Percentiles rank a stretch among this genome's conserved stretches.
Evolutionary conservation across 2,329 filamentous ascomycete genomes (phyloP).

Genomic region (Cadophora luteo-olivacea): DNA sequence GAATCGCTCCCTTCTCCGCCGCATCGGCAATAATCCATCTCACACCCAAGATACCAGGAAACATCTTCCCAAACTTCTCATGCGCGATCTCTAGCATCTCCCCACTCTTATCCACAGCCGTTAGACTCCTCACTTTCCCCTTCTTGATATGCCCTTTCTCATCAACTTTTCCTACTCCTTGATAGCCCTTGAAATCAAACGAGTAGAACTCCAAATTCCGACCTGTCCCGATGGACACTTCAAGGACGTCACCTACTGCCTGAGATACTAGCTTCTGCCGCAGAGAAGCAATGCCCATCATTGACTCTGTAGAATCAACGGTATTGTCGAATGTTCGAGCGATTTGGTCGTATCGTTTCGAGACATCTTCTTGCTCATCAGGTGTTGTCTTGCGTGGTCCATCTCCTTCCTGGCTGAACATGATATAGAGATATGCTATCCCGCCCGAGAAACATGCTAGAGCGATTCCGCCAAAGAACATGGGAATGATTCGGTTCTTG

Average conservation of each 20-base stretch:
- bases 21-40: constrained; percentile 47
- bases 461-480: constrained; percentile 33
- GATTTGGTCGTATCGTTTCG: constrained; percentile 42
- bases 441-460: constrained; percentile 16
- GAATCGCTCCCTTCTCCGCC: constrained; percentile 33
- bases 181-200: constrained; percentile 51
- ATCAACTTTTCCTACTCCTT: constrained; percentile 36
- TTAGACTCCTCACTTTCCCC: constrained; percentile 59
- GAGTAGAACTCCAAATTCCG: constrained; percentile 65
- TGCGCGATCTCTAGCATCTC: constrained; percentile 67
- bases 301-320: constrained; percentile 62
- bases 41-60: constrained; percentile 50
- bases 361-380: constrained; percentile 41
- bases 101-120: constrained; percentile 65
- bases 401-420: constrained; percentile 21
- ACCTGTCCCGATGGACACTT: constrained; percentile 68
- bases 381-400: constrained; percentile 37
- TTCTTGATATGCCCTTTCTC: constrained; percentile 36
- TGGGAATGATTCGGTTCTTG: constrained; percentile 36
- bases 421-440: constrained; percentile 13
- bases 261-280: constrained; percentile 55
- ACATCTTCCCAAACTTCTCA: constrained; percentile 55
- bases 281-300: constrained; percentile 61
- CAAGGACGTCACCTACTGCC: constrained; percentile 64
- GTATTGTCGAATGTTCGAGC: constrained; percentile 64